phyloP scores from a whole-genome alignment of 345 rosid genomes.

The Ricinus communis region DNA sequence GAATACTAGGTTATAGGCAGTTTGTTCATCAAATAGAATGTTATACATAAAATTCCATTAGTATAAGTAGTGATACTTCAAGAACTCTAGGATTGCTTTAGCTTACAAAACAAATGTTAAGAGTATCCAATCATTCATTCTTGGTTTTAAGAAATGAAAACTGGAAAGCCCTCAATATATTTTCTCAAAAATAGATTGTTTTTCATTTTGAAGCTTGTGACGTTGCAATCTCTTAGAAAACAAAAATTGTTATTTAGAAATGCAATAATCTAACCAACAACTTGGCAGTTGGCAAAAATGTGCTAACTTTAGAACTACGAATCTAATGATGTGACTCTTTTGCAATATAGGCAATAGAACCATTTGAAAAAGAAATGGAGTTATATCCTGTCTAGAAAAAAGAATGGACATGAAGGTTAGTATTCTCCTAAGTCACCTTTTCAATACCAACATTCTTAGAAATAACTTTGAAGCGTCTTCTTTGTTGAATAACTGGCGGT shows the following conservation, averaged over 20 bases:
- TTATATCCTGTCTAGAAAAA: conserved; percentile 21
- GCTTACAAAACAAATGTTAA: too few species aligned
- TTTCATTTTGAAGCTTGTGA: conserved; percentile 10
- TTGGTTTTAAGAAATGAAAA: neutral
- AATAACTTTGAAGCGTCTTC: conserved; percentile 97
- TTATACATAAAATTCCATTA: too few species aligned
- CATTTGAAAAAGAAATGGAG: conserved; percentile 53
- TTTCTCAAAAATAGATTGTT: neutral
- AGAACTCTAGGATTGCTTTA: too few species aligned
- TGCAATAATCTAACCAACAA: neutral
- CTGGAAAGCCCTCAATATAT: neutral
- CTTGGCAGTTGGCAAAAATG: conserved; percentile 35
- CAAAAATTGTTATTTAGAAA: neutral
- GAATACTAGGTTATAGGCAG: too few species aligned
- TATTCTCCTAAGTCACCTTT: conserved; percentile 52
- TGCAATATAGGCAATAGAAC: conserved; percentile 61
- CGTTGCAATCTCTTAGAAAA: conserved; percentile 8
- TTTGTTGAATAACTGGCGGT: conserved; percentile 85
- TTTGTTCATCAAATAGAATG: too few species aligned
- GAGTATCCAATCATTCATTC: too few species aligned
- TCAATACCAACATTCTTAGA: conserved; percentile 89
- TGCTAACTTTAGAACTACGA: conserved; percentile 52
- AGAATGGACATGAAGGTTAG: conserved; percentile 17
- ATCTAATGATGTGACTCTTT: conserved; percentile 98
- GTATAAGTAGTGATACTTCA: too few species aligned